Base-by-base conservation (phyloP, 169 alveolate genomes). In the Plasmodium fragile region DNA sequence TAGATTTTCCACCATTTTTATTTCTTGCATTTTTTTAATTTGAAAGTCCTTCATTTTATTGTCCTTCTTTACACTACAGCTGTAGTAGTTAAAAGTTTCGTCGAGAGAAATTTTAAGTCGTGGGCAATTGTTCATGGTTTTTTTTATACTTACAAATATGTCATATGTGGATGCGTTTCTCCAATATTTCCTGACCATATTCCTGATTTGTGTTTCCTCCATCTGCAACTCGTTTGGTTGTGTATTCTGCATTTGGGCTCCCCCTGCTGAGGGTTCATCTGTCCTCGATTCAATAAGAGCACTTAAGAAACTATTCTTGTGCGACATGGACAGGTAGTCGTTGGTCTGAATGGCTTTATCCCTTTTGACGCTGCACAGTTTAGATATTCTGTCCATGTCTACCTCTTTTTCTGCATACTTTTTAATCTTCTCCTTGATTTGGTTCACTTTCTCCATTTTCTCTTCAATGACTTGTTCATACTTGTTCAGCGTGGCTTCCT, bases 101-200 rank as follows among this genome's bases (percentile, higher is more conserved):
- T 92, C 95, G n/a, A 95, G 53, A 1, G 95, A 65, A 83, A 82
- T 93, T 92, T 96, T 96, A 82, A 96, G 80, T n/a, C 97, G 45
- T 13, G 95, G 94, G 83, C 96, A 92, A 30, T 95, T 95, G 70
- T 96, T 96, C 30, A 96, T 52, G 3, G 93, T 95, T 70, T 95
- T 96, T 65, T 91, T 41, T 30, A 96, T 83, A 30, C 96, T 92
- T 3, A 95, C 52, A 75, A 84, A 96, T 32, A 95, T 96, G 65
- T 96, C 97, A 82, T 95, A 94, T 53, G 95, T 92, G 70, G 95
- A 92, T 71, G 97, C 75, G 70, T 95, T 95, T 25, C 96, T 83
- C 97, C 97, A 96, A 45, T 80, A 34, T 16, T 85, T 49, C 78
- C 92, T 95, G 4, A 96, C 97, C 28, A 96, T 22, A 11, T 5